A percentile compares a stretch with the other conserved stretches of the same genome.
These are phyloP conservation scores for Vitis vinifera DNA, from an alignment of 164 flowering plant genomes.

Conservation along the genomic window ASM3070453v1 NC_081812.1:133501-134000, in stretches of 20 bases:
- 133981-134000: conserved; percentile 44
- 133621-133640: neutral
- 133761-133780: no score
- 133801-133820: no score
- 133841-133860: no score
- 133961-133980: conserved; percentile 7
- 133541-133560: no score
- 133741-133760: neutral
- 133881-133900: neutral
- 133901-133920: conserved; percentile 1
- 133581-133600: neutral
- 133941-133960: neutral
- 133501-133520: no score
- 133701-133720: neutral
- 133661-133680: neutral
- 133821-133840: no score
- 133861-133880: no score
- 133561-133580: no score
- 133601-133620: neutral
- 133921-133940: neutral
- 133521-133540: no score
- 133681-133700: neutral
- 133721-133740: neutral
- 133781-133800: no score
- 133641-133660: neutral